Evolutionary conservation across 192 early-diverging fungal species (phyloP).

Genomic region (Mortierella antarctica): DNA sequence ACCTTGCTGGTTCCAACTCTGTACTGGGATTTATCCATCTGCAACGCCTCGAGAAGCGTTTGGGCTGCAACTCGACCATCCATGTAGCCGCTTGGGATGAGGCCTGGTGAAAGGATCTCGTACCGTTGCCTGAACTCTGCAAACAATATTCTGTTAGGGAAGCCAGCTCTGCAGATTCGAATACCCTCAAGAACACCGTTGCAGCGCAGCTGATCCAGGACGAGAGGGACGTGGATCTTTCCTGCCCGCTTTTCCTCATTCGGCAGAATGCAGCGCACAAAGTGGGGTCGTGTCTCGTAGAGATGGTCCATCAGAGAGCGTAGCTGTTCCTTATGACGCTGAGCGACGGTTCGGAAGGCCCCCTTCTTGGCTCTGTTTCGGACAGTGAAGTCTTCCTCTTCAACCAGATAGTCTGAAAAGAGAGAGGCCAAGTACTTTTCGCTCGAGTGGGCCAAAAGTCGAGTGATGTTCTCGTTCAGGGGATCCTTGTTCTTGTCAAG

Average conservation of each 20-base stretch:
- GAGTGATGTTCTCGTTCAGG: slow-evolving; percentile 93
- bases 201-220: slow-evolving; percentile 94
- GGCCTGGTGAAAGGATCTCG: slow-evolving; percentile 84
- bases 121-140: slow-evolving; percentile 95
- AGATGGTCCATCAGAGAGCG: slow-evolving; percentile 89
- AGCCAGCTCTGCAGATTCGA: slow-evolving; percentile 94
- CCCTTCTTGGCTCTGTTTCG: slow-evolving; percentile 76
- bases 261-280: slow-evolving; percentile 98
- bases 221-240: slow-evolving; percentile 83
- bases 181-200: slow-evolving; percentile 99
- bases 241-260: slow-evolving; percentile 92
- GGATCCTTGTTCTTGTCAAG: slow-evolving; percentile 99
- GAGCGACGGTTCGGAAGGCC: slow-evolving; percentile 93
- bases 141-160: slow-evolving; percentile 93
- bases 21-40: slow-evolving; percentile 85
- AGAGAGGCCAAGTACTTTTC: slow-evolving; percentile 83
- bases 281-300: slow-evolving; percentile 93
- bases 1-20: slow-evolving; percentile 94
- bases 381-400: slow-evolving; percentile 59
- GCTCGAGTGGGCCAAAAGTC: slow-evolving; percentile 83
- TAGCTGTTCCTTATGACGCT: slow-evolving; percentile 95
- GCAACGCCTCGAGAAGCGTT: slow-evolving; percentile 77
- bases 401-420: slow-evolving; percentile 84
- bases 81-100: slow-evolving; percentile 85
- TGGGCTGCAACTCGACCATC: slow-evolving; percentile 90